Evolutionary conservation across 2,329 filamentous ascomycete species (phyloP).

Genomic region (Epichloe elymi): DNA sequence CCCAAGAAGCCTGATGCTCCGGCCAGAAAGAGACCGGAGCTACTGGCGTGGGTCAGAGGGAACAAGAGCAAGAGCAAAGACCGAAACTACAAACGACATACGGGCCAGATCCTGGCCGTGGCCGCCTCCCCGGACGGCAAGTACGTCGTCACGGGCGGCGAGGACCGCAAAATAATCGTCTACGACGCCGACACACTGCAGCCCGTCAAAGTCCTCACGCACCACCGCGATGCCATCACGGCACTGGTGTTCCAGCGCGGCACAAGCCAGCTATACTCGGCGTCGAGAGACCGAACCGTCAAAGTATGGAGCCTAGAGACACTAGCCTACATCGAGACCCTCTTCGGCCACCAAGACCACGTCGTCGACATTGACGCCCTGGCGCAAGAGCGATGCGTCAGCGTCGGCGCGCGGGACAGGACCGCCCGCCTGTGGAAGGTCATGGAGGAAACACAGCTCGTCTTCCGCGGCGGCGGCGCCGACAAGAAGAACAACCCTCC

Average conservation of each 20-base stretch:
- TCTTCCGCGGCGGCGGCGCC: slow-evolving; percentile 74
- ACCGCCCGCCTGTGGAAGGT: slow-evolving; percentile 95
- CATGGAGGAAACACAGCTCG: slow-evolving; percentile 84
- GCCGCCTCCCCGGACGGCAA: slow-evolving; percentile 87
- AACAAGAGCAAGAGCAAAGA: slow-evolving; percentile 47
- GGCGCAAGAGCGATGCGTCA: slow-evolving; percentile 77
- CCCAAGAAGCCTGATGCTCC: slow-evolving; percentile 44
- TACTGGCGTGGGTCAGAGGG: slow-evolving; percentile 50
- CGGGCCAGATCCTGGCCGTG: slow-evolving; percentile 65
- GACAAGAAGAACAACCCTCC: slow-evolving; percentile 38
- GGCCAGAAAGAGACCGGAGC: slow-evolving; percentile 47
- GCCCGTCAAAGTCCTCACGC: slow-evolving; percentile 72
- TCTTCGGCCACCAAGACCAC: slow-evolving; percentile 91
- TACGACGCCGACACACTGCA: slow-evolving; percentile 73
- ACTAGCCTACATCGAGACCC: slow-evolving; percentile 84
- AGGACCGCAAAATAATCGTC: slow-evolving; percentile 72
- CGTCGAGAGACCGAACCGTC: slow-evolving; percentile 81
- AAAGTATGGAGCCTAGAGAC: slow-evolving; percentile 93
- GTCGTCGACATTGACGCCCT: slow-evolving; percentile 75
- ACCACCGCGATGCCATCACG: slow-evolving; percentile 81
- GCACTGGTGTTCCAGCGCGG: slow-evolving; percentile 74
- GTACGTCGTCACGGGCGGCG: slow-evolving; percentile 80
- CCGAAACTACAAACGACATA: slow-evolving; percentile 61
- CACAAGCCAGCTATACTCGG: slow-evolving; percentile 85
- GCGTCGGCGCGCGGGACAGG: slow-evolving; percentile 79